Percentiles rank a stretch among this genome's conserved stretches.
Conservation (phyloP, 2,329 filamentous ascomycete species). For the Neoscytalidium dimidiatum region DNA sequence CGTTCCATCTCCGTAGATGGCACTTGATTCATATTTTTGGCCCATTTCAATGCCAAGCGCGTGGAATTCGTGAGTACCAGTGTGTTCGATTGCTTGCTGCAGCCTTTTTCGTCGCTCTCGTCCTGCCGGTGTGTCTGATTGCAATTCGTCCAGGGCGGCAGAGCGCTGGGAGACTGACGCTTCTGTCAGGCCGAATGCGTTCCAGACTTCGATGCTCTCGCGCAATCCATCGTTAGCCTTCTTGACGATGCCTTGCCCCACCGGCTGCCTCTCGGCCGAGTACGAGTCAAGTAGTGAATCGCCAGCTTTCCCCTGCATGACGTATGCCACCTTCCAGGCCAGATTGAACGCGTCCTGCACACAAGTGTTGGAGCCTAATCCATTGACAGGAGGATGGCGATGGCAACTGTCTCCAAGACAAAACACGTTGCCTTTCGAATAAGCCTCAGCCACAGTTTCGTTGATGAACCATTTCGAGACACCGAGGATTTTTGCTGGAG, state of each 20-base stretch:
- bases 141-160: constrained; percentile 43
- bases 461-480: constrained; percentile 22
- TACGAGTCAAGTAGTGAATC: constrained; percentile 32
- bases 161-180: constrained; percentile 42
- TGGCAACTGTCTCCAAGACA: constrained; percentile 25
- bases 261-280: constrained; percentile 38
- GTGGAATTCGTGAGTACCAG: constrained; percentile 55
- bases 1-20: too few relatives aligned
- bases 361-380: constrained; percentile 30
- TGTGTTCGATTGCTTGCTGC: constrained; percentile 46
- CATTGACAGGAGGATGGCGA: constrained; percentile 28
- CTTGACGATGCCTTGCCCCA: constrained; percentile 47
- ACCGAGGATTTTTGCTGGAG: background rate
- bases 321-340: constrained; percentile 41
- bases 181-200: constrained; percentile 48
- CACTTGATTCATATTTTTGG: constrained; percentile 53
- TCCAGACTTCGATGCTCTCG: constrained; percentile 52
- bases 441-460: constrained; percentile 21
- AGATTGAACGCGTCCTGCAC: constrained; percentile 43
- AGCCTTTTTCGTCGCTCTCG: constrained; percentile 42
- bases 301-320: constrained; percentile 30
- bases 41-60: constrained; percentile 63
- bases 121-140: constrained; percentile 42
- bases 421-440: constrained; percentile 24
- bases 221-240: constrained; percentile 60